phyloP scores from a whole-genome alignment of 202 grass and related monocot species.

The Dendrocalamus latiflorus region DNA sequence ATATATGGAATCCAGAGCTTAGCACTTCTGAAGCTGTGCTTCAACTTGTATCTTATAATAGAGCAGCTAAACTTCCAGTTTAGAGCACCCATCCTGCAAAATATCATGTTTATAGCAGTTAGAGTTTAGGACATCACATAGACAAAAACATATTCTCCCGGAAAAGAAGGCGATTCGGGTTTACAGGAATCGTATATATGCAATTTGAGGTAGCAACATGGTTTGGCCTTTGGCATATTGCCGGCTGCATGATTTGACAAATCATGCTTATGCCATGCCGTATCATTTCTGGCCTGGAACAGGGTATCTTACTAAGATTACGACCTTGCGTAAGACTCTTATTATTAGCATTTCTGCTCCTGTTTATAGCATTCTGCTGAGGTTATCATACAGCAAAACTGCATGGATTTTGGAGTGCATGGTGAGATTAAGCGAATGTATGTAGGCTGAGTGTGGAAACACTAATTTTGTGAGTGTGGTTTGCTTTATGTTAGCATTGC shows the following conservation, averaged over 20 bases:
- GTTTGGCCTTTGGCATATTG: slow-evolving; percentile 3
- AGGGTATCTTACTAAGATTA: slow-evolving; percentile 7
- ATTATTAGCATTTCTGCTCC: slow-evolving; percentile 10
- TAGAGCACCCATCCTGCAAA: neutral
- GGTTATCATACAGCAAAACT: neutral
- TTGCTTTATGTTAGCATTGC: slow-evolving; percentile 34
- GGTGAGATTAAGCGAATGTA: slow-evolving; percentile 13
- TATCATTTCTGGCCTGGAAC: slow-evolving; percentile 11
- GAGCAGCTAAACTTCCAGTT: neutral
- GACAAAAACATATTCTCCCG: neutral
- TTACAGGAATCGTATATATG: neutral
- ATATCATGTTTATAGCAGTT: neutral
- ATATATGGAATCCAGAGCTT: neutral
- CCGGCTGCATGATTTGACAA: neutral
- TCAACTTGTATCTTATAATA: neutral
- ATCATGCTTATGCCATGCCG: neutral
- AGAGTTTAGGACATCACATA: neutral
- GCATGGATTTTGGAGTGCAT: neutral
- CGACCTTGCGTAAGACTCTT: neutral
- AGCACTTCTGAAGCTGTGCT: neutral
- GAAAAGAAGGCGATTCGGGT: neutral
- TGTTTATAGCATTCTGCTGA: slow-evolving; percentile 16
- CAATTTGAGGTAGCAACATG: slow-evolving; percentile 24
- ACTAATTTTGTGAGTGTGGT: slow-evolving; percentile 24
- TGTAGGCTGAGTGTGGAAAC: slow-evolving; percentile 25